These are phyloP conservation scores for Cystofilobasidium ferigula DNA, from an alignment of 768 basidiomycete species.

Conservation along the genomic window DNA sequence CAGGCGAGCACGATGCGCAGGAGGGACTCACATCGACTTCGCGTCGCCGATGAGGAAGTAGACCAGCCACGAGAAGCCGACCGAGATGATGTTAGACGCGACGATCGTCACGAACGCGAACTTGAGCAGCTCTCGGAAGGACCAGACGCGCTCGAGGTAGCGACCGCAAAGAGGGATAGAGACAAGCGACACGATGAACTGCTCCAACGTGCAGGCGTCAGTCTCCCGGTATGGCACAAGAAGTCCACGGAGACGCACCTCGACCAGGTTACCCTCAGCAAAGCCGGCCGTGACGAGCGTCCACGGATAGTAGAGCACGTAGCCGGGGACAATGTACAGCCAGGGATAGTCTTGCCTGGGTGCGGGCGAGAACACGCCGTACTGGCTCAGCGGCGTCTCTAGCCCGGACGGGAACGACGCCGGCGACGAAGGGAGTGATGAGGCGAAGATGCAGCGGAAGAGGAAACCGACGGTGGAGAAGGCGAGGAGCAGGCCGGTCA, in stretches of 20 bases:
- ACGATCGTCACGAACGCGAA: slow-evolving; percentile 71
- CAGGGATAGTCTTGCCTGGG: slow-evolving; percentile 46
- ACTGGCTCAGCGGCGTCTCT: background rate
- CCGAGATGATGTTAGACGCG: slow-evolving; percentile 75
- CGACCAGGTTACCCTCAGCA: slow-evolving; percentile 70
- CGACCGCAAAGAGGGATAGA: slow-evolving; percentile 70
- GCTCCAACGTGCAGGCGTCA: slow-evolving; percentile 12
- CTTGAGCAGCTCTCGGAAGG: slow-evolving; percentile 67
- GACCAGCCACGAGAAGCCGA: slow-evolving; percentile 70
- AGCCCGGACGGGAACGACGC: background rate
- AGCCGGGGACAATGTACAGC: slow-evolving; percentile 69
- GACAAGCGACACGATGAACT: slow-evolving; percentile 69
- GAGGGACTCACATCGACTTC: background rate
- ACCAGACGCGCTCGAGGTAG: slow-evolving; percentile 93
- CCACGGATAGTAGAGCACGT: slow-evolving; percentile 79
- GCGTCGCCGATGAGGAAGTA: slow-evolving; percentile 40
- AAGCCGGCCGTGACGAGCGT: slow-evolving; percentile 78
- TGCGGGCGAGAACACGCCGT: slow-evolving; percentile 21
- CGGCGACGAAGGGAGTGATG: background rate
- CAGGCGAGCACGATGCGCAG: background rate
- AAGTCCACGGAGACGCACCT: slow-evolving; percentile 48
- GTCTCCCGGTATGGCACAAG: slow-evolving; percentile 1
- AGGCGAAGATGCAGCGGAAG: slow-evolving; percentile 8
- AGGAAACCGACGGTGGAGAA: slow-evolving; percentile 52
- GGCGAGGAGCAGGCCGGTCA: slow-evolving; percentile 49